Percentiles rank a stretch among this genome's conserved stretches.
Conservation (phyloP, 73 alveolate species). For the Strombidium stylifer region DNA sequence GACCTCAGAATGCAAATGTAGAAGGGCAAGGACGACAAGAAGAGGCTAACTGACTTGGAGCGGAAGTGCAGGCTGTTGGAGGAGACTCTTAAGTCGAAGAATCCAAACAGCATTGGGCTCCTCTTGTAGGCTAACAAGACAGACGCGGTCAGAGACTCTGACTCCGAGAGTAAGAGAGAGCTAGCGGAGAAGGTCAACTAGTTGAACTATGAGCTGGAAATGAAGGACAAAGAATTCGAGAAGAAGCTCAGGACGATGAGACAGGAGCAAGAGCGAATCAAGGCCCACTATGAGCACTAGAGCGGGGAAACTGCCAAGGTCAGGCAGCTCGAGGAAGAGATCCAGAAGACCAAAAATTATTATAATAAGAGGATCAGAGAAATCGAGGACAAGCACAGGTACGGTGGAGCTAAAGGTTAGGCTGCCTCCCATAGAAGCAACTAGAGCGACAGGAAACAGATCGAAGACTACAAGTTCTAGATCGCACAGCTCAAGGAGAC, state of each 20-base stretch:
- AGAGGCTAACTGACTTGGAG: constrained; percentile 39
- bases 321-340: constrained; percentile 36
- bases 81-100: constrained; percentile 37
- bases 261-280: constrained; percentile 47
- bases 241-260: constrained; percentile 46
- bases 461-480: neutral
- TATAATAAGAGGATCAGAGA: constrained; percentile 45
- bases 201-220: constrained; percentile 32
- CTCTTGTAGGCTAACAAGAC: no score
- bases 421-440: constrained; percentile 7
- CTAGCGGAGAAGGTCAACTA: neutral
- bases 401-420: constrained; percentile 12
- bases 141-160: no score
- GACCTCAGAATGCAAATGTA: neutral
- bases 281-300: constrained; percentile 16
- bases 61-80: constrained; percentile 45
- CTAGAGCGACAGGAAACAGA: constrained; percentile 1
- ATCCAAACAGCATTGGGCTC: constrained; percentile 43
- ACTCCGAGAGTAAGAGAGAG: no score
- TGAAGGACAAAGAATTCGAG: constrained; percentile 45
- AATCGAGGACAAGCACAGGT: constrained; percentile 40
- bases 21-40: constrained; percentile 22
- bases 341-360: constrained; percentile 31
- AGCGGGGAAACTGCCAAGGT: constrained; percentile 32
- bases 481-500: constrained; percentile 7